Evolutionary conservation across 106 monocot species (phyloP), one percentile per base, ranked within the genome.

Genomic region (Allium sativum): DNA sequence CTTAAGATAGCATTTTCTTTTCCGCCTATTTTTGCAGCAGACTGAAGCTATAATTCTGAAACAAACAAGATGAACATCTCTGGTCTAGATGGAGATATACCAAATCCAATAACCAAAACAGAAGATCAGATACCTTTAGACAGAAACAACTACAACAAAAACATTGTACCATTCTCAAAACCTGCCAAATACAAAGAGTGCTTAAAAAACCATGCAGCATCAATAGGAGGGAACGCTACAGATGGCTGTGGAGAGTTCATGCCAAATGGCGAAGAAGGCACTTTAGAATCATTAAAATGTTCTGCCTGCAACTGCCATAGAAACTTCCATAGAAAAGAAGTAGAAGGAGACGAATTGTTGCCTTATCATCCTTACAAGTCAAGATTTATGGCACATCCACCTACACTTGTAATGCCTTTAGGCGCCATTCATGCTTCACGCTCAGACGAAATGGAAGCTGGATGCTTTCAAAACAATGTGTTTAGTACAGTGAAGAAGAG

Each of bases 211-310:
- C 79, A 84, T 59, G 84, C 79, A 48, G 84, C 84, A 18, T 69
- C 76, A 63, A 76, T 84, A 40, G 84, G 84, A 12, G 72, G 84
- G 4, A 76, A 69, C 15, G 79, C 79, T 17, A 66, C 62, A 1
- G 84, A 84, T 59, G 84, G 84, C 8, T 84, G 84, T 55, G 79
- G 79, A 8, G 84, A 84, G 76, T 84, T 79, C 84, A 84, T 84
- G 76, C 79, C 84, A 3, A 70, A 70, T 44, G 84, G 84, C 11
- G 70, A 76, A 14, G 79, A 79, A 43, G 84, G 79, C 40, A 73
- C 70, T 10, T 40, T 84, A 46, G 79, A 79, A 44, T 75, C 84
- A 46, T 55, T 83, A 50, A 78, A 70, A 42, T 83, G 83, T 73
- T 73, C 84, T 11, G 84, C 76, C 42, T 84, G 84, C 66, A 48